Base-by-base conservation (phyloP, 495 filamentous ascomycete genomes). In the Geoglossum glabrum region DNA sequence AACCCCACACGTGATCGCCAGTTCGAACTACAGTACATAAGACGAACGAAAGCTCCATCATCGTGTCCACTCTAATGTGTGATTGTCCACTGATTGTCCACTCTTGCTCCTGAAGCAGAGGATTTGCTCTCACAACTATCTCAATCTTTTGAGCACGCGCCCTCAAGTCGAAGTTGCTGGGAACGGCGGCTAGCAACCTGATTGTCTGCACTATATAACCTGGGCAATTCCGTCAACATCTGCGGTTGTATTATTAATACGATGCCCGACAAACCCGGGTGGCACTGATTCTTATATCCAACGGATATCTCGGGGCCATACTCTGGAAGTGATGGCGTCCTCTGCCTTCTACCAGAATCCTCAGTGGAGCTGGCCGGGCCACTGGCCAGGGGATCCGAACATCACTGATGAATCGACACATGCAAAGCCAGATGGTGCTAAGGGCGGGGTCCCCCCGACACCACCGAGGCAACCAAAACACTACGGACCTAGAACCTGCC, bases 401-500 rank as follows among this genome's bases (percentile, higher is more conserved):
- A 30, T 58, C 36, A 21, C 49, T 10, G 7, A 19, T 1, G 49
- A 26, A 8, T 27, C 49, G 17, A 30, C 49, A 17, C 25, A 52
- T 31, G 11, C 23, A 13, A 2, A 52, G 15, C 3, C 49, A 15
- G 10, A 52, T 17, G 28, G 23, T 19, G 3, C 49, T 1, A 45
- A 45, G 5, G 40, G 6, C 6, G 10, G n/a, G n/a, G 40, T 21
- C 23, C 36, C 10, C 11, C 13, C 36, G 3, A 2, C 36, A 15
- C 36, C 36, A 13, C 40, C 17, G 13, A 61, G 19, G 30, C 58
- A 19, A 51, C 60, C 33, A 64, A 69, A 52, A 61, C 67, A 77
- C 62, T 89, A 83, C 66, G 54, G 54, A 4, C 75, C 83, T 26
- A 80, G 89, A 47, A 83, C 78, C 57, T 98, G 92, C 68, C 86